Evolutionary conservation across 202 grass and related monocot species (phyloP).

Genomic region (Zizania palustris): DNA sequence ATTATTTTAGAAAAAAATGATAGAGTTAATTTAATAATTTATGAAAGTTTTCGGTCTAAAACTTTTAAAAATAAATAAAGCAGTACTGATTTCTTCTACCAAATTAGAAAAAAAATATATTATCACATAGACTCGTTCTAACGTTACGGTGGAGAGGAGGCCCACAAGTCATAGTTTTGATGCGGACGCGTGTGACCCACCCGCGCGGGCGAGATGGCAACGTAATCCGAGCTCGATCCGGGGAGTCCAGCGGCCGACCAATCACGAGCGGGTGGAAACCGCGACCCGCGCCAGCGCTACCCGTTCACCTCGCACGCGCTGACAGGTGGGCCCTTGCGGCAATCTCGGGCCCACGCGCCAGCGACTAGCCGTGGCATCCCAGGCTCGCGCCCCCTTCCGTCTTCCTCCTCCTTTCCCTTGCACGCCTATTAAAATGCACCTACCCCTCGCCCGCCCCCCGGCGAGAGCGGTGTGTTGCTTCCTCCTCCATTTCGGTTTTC

Average conservation of each 20-base stretch:
- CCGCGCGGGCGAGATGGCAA: neutral
- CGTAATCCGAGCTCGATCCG: neutral
- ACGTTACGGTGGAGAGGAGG: no score
- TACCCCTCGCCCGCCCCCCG: neutral
- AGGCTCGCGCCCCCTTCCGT: neutral
- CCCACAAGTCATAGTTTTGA: neutral
- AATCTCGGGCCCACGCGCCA: neutral
- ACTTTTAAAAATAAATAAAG: no score
- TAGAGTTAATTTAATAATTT: no score
- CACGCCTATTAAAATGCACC: constrained; percentile 6
- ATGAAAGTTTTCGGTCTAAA: no score
- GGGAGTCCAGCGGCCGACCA: neutral
- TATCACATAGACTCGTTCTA: no score
- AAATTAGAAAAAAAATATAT: no score
- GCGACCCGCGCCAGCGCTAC: no score
- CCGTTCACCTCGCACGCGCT: neutral
- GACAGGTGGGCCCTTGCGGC: constrained; percentile 17
- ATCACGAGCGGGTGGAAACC: neutral
- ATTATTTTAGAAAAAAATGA: no score
- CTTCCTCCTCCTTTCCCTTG: neutral
- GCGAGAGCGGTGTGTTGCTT: neutral
- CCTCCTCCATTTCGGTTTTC: constrained; percentile 2
- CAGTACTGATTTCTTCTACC: no score
- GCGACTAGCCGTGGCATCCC: constrained; percentile 31
- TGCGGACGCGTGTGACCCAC: neutral